A percentile compares a stretch with the other conserved stretches of the same genome.
Evolutionary conservation across 768 basidiomycete species (phyloP).

Genomic region (Gelatoporia subvermispora): DNA sequence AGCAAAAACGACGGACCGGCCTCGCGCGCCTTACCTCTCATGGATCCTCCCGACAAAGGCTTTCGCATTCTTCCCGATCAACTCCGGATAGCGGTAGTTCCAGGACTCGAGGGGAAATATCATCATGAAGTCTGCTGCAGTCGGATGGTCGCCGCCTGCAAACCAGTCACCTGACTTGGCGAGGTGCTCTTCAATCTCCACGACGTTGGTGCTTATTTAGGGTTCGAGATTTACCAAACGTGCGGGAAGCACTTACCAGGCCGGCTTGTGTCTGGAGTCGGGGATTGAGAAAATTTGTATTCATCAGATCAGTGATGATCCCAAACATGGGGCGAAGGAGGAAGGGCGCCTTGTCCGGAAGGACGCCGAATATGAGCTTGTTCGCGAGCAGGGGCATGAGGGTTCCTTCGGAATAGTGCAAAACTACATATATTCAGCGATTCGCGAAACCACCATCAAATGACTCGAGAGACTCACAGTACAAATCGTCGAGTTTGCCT

Average conservation of each 20-base stretch:
- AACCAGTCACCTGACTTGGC: slow-evolving; percentile 23
- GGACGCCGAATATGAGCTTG: slow-evolving; percentile 24
- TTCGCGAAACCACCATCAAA: not conserved
- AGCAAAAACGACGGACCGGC: slow-evolving; percentile 2
- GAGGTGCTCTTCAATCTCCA: slow-evolving; percentile 36
- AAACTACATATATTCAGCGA: slow-evolving; percentile 13
- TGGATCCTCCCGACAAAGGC: slow-evolving; percentile 36
- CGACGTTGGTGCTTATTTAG: not conserved
- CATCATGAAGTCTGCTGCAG: slow-evolving; percentile 43
- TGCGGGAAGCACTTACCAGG: slow-evolving; percentile 15
- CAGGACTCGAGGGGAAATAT: slow-evolving; percentile 32
- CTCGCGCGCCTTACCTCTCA: slow-evolving; percentile 23
- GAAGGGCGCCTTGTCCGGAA: slow-evolving; percentile 28
- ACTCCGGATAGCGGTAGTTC: slow-evolving; percentile 7
- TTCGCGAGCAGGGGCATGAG: slow-evolving; percentile 31
- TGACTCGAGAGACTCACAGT: slow-evolving; percentile 17
- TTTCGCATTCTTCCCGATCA: slow-evolving; percentile 30
- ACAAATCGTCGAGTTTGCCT: slow-evolving; percentile 24
- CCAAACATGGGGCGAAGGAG: slow-evolving; percentile 26
- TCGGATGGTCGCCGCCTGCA: slow-evolving; percentile 35
- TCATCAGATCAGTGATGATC: slow-evolving; percentile 8
- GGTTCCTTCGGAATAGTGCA: slow-evolving; percentile 30
- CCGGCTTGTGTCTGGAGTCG: slow-evolving; percentile 22
- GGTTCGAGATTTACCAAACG: not conserved
- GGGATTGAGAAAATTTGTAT: slow-evolving; percentile 17